phyloP scores from a whole-genome alignment of 176 grass and related monocot species.

The Oryza rufipogon region DNA sequence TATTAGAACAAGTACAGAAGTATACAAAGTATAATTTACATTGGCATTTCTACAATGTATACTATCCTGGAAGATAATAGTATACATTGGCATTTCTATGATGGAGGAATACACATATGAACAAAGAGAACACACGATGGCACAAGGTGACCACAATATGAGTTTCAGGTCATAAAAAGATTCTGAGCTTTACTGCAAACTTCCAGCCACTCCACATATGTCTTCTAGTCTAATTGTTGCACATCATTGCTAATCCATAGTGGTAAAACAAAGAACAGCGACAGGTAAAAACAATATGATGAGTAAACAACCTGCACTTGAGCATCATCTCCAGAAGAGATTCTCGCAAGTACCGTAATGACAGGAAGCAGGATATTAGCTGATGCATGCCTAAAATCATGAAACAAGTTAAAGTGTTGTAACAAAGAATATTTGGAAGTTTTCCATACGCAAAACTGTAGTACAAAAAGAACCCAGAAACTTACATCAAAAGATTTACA shows the following conservation, averaged over 20 bases:
- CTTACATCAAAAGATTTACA: slow-evolving; percentile 84
- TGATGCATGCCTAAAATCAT: slow-evolving; percentile 58
- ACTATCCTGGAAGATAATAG: slow-evolving; percentile 10
- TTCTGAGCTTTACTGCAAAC: not conserved
- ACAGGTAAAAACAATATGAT: not conserved
- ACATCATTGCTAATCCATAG: slow-evolving; percentile 13
- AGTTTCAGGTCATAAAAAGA: not conserved
- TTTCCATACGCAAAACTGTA: not conserved
- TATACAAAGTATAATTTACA: not conserved
- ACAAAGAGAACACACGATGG: not conserved
- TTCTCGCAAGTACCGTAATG: slow-evolving; percentile 56
- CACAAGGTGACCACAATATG: not conserved
- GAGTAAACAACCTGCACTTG: not conserved
- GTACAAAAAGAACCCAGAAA: slow-evolving; percentile 26
- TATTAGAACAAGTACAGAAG: not conserved
- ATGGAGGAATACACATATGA: not conserved
- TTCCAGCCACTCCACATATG: slow-evolving; percentile 1
- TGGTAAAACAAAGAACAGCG: not conserved
- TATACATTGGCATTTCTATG: slow-evolving; percentile 8
- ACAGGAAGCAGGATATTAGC: slow-evolving; percentile 63
- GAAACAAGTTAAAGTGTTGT: slow-evolving; percentile 9
- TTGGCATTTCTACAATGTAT: not conserved
- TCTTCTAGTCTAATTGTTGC: not conserved
- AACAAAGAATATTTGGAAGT: not conserved
- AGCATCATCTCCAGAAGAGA: slow-evolving; percentile 57